These are phyloP conservation scores for Neospermospora avenae DNA, from an alignment of 2,329 filamentous ascomycete genomes.

Conservation along the genomic window DNA sequence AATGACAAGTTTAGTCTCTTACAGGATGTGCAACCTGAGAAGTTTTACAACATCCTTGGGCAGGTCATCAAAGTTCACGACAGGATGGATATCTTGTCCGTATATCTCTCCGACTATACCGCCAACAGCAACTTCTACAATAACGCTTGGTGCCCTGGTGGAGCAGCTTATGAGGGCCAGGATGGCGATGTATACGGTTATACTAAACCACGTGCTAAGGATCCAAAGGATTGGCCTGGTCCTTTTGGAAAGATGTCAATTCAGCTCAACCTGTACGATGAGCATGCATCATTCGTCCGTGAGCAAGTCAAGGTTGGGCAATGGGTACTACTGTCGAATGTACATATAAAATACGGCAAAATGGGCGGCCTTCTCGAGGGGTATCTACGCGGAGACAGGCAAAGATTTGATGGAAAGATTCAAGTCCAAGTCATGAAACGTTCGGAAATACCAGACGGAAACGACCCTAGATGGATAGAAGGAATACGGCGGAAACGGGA, in stretches of 20 bases:
- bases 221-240: conserved; percentile 59
- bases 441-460: conserved; percentile 39
- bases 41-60: conserved; percentile 69
- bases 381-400: conserved; percentile 60
- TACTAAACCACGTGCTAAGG: conserved; percentile 33
- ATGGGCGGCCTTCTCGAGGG: conserved; percentile 64
- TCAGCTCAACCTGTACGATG: conserved; percentile 67
- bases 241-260: conserved; percentile 72
- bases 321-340: conserved; percentile 67
- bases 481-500: conserved; percentile 61
- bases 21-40: conserved; percentile 52
- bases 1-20: conserved; percentile 62
- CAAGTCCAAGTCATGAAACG: conserved; percentile 52
- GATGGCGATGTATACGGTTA: conserved; percentile 59
- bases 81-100: conserved; percentile 45
- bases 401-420: conserved; percentile 47
- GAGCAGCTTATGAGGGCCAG: conserved; percentile 34
- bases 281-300: conserved; percentile 59
- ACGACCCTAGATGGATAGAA: conserved; percentile 50
- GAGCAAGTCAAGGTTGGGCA: conserved; percentile 53
- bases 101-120: conserved; percentile 85
- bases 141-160: conserved; percentile 34
- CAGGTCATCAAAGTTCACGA: conserved; percentile 62
- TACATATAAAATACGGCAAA: conserved; percentile 61
- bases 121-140: conserved; percentile 60